phyloP scores from a whole-genome alignment of 768 basidiomycete genomes.

The Artomyces pyxidatus region DNA sequence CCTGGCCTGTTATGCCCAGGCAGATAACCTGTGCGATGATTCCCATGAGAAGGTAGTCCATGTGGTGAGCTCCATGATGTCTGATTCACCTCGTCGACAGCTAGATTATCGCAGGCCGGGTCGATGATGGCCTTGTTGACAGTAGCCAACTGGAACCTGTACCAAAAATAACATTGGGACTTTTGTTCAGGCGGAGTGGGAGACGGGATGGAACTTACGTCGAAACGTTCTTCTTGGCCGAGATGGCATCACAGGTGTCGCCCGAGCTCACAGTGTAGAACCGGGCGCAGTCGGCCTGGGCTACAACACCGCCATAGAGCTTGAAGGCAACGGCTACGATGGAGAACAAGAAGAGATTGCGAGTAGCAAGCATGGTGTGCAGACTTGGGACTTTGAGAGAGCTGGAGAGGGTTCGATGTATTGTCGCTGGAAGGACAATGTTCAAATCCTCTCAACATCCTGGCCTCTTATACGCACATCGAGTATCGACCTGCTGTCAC shows the following conservation, averaged over 20 bases:
- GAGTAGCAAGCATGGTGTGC: background rate
- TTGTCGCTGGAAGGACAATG: too few relatives aligned
- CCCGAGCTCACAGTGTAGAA: slow-evolving; percentile 47
- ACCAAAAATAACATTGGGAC: background rate
- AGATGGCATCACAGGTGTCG: slow-evolving; percentile 65
- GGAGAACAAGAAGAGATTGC: background rate
- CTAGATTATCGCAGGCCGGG: slow-evolving; percentile 49
- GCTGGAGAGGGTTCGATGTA: too few relatives aligned
- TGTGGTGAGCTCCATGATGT: too few relatives aligned
- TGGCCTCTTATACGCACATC: too few relatives aligned
- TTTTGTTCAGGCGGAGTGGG: background rate
- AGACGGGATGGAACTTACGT: slow-evolving; percentile 44
- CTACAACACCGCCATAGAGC: background rate
- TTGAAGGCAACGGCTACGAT: background rate
- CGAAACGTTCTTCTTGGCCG: slow-evolving; percentile 49
- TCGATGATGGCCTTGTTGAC: slow-evolving; percentile 49
- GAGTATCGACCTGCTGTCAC: too few relatives aligned
- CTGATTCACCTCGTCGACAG: slow-evolving; percentile 30
- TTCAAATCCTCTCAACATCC: too few relatives aligned
- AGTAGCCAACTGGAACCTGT: slow-evolving; percentile 69
- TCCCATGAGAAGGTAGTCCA: too few relatives aligned
- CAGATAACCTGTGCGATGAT: too few relatives aligned
- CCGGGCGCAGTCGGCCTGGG: slow-evolving; percentile 41
- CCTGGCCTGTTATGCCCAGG: slow-evolving; percentile 49
- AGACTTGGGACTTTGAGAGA: too few relatives aligned